Evolutionary conservation across 1,284 basidiomycete species (phyloP).

Genomic region (Gastroboletus turbinatus): DNA sequence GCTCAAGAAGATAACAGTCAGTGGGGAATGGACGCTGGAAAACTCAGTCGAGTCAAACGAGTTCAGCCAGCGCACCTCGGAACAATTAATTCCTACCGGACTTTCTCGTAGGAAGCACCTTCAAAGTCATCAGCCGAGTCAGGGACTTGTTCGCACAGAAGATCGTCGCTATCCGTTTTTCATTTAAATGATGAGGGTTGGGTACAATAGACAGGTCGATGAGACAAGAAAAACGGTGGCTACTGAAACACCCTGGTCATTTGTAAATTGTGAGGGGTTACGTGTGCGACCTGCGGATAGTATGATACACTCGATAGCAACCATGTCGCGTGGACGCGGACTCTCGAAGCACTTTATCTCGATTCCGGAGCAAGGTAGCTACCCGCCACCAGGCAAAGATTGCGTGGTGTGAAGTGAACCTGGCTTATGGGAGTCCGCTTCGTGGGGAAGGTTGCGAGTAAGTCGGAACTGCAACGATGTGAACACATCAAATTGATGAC

Average conservation of each 20-base stretch:
- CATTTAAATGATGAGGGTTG: background rate
- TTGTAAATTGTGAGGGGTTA: background rate
- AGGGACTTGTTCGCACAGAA: background rate
- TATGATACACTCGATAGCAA: background rate
- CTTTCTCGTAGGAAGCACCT: slow-evolving; percentile 1
- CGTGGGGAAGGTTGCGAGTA: slow-evolving; percentile 89
- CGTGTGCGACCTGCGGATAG: background rate
- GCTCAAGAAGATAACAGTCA: background rate
- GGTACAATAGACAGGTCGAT: slow-evolving; percentile 8
- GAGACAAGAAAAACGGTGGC: background rate
- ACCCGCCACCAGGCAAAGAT: slow-evolving; percentile 90
- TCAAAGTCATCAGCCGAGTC: background rate
- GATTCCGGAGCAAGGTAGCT: slow-evolving; percentile 56
- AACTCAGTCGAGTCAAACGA: background rate
- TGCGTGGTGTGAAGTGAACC: slow-evolving; percentile 92
- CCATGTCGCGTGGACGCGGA: background rate
- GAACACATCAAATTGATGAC: background rate
- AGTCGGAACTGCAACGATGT: slow-evolving; percentile 63
- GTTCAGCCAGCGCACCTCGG: background rate
- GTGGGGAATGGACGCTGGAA: background rate
- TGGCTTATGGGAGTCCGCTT: slow-evolving; percentile 93
- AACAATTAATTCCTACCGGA: background rate
- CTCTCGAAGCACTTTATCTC: slow-evolving; percentile 39
- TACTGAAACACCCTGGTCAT: slow-evolving; percentile 1
- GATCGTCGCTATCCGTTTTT: slow-evolving; percentile 1